A percentile compares a stretch with the other conserved stretches of the same genome.
Evolutionary conservation across 768 basidiomycete species (phyloP).

Genomic region (Exidia glandulosa): DNA sequence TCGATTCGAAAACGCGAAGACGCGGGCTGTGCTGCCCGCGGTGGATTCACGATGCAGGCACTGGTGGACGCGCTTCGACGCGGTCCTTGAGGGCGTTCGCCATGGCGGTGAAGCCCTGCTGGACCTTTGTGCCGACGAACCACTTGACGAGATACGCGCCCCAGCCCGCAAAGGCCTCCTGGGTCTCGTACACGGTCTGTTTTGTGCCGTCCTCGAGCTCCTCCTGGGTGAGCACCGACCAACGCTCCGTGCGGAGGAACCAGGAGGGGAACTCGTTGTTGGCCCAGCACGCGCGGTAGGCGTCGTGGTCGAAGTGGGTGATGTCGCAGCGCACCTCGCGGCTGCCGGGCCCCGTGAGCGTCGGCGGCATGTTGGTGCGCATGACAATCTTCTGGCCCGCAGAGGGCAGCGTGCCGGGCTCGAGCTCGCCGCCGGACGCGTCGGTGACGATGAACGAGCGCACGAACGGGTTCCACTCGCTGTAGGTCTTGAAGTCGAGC

Average conservation of each 20-base stretch:
- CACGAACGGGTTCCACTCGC: slow-evolving; percentile 41
- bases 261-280: slow-evolving; percentile 30
- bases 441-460: slow-evolving; percentile 39
- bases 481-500: slow-evolving; percentile 50
- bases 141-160: slow-evolving; percentile 42
- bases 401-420: slow-evolving; percentile 37
- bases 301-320: slow-evolving; percentile 39
- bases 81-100: slow-evolving; percentile 41
- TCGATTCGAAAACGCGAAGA: too few species aligned
- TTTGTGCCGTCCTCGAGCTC: slow-evolving; percentile 34
- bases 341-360: slow-evolving; percentile 32
- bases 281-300: slow-evolving; percentile 49
- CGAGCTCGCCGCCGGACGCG: slow-evolving; percentile 26
- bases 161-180: slow-evolving; percentile 47
- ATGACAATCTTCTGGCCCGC: slow-evolving; percentile 40
- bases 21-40: too few species aligned
- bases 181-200: slow-evolving; percentile 51
- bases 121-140: slow-evolving; percentile 32
- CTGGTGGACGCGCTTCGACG: too few species aligned
- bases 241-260: slow-evolving; percentile 45
- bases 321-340: slow-evolving; percentile 31
- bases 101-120: slow-evolving; percentile 38
- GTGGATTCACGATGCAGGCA: too few species aligned
- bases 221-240: slow-evolving; percentile 45
- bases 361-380: slow-evolving; percentile 51